These are phyloP conservation scores for Alternaria burnsii DNA, from an alignment of 2,329 filamentous ascomycete genomes.

Conservation along the genomic window DNA sequence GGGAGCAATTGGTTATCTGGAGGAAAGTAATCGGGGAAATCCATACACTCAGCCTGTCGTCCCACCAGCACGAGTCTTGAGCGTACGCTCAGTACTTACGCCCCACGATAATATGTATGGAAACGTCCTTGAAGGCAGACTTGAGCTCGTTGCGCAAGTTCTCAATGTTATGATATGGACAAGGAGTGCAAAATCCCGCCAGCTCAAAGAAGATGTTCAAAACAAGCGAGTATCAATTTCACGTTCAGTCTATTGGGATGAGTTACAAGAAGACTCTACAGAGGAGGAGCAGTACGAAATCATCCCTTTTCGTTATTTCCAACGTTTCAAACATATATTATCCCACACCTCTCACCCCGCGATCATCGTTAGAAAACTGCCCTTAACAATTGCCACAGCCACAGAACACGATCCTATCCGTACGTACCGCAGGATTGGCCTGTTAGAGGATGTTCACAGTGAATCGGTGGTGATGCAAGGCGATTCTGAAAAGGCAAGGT, in stretches of 20 bases:
- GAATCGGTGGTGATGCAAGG: too few species aligned
- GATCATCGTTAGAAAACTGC: background rate
- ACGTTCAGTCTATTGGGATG: background rate
- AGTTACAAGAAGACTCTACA: background rate
- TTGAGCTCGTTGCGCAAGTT: background rate
- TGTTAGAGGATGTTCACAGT: background rate
- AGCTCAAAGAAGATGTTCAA: too few species aligned
- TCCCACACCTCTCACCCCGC: background rate
- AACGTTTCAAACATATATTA: too few species aligned
- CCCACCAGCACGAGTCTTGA: too few species aligned
- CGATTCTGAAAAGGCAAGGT: background rate
- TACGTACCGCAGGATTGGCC: background rate
- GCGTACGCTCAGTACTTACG: too few species aligned
- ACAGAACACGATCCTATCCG: background rate
- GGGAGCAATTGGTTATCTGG: background rate
- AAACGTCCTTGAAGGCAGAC: background rate
- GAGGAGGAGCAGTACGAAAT: background rate
- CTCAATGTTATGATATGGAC: background rate
- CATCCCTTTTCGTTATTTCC: background rate
- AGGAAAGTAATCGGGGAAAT: background rate
- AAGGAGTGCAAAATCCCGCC: background rate
- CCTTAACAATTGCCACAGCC: background rate
- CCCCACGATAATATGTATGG: background rate
- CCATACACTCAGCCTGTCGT: background rate
- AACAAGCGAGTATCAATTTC: too few species aligned